Evolutionary conservation across 2,329 filamentous ascomycete genomes (phyloP).

Genomic region (Colletotrichum salicis): DNA sequence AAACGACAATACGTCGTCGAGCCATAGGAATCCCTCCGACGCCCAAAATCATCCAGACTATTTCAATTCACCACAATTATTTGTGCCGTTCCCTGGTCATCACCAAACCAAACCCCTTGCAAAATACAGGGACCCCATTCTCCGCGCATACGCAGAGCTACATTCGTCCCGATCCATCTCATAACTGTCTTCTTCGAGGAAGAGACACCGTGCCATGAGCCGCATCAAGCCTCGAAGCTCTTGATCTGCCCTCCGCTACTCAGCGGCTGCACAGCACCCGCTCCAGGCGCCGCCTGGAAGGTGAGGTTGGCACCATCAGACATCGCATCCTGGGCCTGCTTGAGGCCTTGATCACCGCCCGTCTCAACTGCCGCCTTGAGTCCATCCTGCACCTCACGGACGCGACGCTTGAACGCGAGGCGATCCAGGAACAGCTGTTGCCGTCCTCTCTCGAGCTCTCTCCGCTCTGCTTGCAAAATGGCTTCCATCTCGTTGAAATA

Average conservation of each 20-base stretch:
- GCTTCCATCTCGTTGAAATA: slow-evolving; percentile 98
- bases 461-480: slow-evolving; percentile 88
- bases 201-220: neutral
- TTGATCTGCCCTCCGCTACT: slow-evolving; percentile 67
- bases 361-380: slow-evolving; percentile 66
- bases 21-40: slow-evolving; percentile 25
- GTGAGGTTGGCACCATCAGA: slow-evolving; percentile 63
- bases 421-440: slow-evolving; percentile 95
- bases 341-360: slow-evolving; percentile 62
- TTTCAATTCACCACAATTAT: slow-evolving; percentile 28
- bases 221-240: slow-evolving; percentile 64
- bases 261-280: slow-evolving; percentile 62
- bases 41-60: slow-evolving; percentile 21
- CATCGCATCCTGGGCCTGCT: slow-evolving; percentile 58
- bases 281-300: slow-evolving; percentile 59
- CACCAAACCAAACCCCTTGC: slow-evolving; percentile 25
- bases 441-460: slow-evolving; percentile 89
- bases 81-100: slow-evolving; percentile 27
- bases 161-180: neutral
- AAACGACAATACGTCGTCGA: slow-evolving; percentile 15
- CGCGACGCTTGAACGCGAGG: slow-evolving; percentile 87
- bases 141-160: neutral
- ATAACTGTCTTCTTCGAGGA: neutral
- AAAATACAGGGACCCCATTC: slow-evolving; percentile 2
- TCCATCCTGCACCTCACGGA: slow-evolving; percentile 82